Evolutionary conservation across 2,329 filamentous ascomycete species (phyloP).

Genomic region (Endocalyx cinctus): DNA sequence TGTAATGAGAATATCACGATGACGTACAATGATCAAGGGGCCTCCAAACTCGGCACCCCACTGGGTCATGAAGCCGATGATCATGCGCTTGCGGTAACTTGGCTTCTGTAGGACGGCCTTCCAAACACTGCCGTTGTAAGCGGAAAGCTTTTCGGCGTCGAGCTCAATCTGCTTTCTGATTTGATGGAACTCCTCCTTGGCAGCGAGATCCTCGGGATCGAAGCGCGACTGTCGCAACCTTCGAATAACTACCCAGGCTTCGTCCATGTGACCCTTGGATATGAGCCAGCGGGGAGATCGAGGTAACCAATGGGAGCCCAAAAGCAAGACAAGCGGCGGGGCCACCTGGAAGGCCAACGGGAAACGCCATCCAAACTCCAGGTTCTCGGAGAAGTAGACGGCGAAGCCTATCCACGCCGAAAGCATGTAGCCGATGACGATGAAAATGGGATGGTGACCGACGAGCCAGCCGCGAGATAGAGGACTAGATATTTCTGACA

Average conservation of each 20-base stretch:
- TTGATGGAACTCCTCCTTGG: constrained; percentile 63
- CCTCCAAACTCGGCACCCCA: constrained; percentile 51
- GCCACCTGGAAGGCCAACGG: constrained; percentile 67
- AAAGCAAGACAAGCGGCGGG: constrained; percentile 55
- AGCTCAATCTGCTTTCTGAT: constrained; percentile 60
- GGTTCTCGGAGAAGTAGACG: constrained; percentile 55
- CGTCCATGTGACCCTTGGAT: constrained; percentile 61
- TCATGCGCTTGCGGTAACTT: constrained; percentile 46
- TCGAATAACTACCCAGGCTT: constrained; percentile 61
- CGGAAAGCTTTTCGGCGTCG: constrained; percentile 43
- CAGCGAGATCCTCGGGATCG: constrained; percentile 45
- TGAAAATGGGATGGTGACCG: constrained; percentile 68
- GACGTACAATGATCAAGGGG: constrained; percentile 44
- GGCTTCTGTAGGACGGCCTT: constrained; percentile 40
- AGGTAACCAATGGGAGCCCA: constrained; percentile 58
- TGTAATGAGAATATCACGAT: too few relatives aligned
- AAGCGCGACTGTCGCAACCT: constrained; percentile 57
- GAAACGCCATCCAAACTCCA: constrained; percentile 61
- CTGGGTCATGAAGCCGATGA: constrained; percentile 47
- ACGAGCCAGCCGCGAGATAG: constrained; percentile 62
- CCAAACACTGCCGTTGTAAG: constrained; percentile 36
- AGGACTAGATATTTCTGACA: constrained; percentile 37
- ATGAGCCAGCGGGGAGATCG: constrained; percentile 65
- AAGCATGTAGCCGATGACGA: constrained; percentile 65
- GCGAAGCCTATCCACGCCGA: constrained; percentile 60